Evolutionary conservation across 768 basidiomycete species (phyloP).

Genomic region (Termitomyces sp.): DNA sequence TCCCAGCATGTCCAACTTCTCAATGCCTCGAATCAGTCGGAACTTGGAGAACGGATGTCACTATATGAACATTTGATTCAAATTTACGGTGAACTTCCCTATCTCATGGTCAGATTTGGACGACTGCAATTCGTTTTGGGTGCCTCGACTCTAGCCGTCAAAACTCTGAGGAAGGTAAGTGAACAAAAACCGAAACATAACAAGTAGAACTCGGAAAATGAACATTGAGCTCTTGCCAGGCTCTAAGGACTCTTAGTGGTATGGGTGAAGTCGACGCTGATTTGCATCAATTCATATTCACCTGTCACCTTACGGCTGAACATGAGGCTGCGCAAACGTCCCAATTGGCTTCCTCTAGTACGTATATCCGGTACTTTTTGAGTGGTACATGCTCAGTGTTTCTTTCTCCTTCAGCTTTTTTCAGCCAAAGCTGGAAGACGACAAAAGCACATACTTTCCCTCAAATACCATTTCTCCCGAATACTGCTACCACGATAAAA

Average conservation of each 20-base stretch:
- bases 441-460: not conserved
- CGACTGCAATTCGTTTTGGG: not conserved
- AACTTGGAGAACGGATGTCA: not conserved
- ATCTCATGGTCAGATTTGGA: not conserved
- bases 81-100: not conserved
- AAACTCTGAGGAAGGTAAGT: not conserved
- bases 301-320: not conserved
- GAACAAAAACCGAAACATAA: not conserved
- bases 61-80: not conserved
- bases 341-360: not conserved
- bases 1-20: not conserved
- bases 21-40: not conserved
- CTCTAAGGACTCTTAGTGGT: not conserved
- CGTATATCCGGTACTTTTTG: not conserved
- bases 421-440: not conserved
- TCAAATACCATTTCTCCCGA: not conserved
- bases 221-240: not conserved
- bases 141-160: not conserved
- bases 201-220: not conserved
- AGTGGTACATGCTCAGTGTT: not conserved
- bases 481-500: conserved; percentile 7
- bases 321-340: not conserved
- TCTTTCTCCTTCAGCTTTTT: not conserved
- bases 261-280: not conserved
- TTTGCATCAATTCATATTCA: not conserved